Evolutionary conservation across 345 rosid species (phyloP).

Genomic region (Carallia brachiata): DNA sequence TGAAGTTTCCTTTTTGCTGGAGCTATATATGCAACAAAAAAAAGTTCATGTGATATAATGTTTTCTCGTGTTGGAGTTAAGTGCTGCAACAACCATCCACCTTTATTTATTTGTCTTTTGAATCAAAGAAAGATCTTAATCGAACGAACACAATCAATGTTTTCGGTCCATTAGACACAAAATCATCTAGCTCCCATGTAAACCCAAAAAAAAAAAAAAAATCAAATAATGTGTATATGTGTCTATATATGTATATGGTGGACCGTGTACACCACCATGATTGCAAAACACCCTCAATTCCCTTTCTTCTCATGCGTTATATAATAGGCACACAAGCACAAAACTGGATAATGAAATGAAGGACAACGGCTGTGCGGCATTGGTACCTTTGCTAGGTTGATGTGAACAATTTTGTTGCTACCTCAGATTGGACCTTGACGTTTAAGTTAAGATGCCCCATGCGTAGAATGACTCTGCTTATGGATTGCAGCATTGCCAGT

Average conservation of each 20-base stretch:
- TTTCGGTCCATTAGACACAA: no score
- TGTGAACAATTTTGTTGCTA: no score
- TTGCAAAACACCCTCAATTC: background rate
- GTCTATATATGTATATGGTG: no score
- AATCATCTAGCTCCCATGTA: no score
- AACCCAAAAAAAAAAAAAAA: no score
- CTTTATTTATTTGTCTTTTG: background rate
- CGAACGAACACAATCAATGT: background rate
- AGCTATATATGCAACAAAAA: background rate
- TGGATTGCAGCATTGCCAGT: no score
- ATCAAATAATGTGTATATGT: no score
- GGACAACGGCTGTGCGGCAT: background rate
- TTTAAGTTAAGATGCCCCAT: no score
- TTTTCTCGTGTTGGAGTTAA: background rate
- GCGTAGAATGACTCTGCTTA: no score
- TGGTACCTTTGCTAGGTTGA: no score
- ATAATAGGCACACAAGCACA: background rate
- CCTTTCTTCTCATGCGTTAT: background rate
- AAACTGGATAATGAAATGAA: background rate
- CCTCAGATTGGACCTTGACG: no score
- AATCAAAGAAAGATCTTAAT: background rate
- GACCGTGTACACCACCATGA: background rate
- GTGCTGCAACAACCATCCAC: background rate
- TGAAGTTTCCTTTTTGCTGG: constrained; percentile 9
- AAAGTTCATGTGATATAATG: background rate